A percentile compares a stretch with the other conserved stretches of the same genome.
Evolutionary conservation across 1,284 basidiomycete species (phyloP).

Genomic region (Austroboletus niveus): DNA sequence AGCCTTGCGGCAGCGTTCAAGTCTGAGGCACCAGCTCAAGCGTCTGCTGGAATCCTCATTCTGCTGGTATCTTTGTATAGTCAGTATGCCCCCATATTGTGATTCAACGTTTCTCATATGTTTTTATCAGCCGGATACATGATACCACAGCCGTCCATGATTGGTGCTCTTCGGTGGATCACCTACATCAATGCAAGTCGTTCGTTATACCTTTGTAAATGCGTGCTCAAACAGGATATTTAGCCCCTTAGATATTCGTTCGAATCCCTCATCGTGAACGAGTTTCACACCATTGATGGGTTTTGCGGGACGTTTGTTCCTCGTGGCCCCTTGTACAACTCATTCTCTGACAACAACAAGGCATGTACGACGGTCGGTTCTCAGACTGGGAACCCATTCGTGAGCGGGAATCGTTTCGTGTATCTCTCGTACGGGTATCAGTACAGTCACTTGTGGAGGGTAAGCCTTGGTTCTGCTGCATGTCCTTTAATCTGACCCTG

Average conservation of each 20-base stretch:
- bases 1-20: constrained; percentile 53
- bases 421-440: constrained; percentile 60
- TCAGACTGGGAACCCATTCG: constrained; percentile 20
- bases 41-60: constrained; percentile 55
- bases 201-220: too few relatives aligned
- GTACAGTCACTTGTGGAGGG: constrained; percentile 65
- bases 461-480: constrained; percentile 33
- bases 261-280: constrained; percentile 53
- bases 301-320: constrained; percentile 45
- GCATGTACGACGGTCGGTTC: constrained; percentile 55
- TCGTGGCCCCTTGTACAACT: constrained; percentile 52
- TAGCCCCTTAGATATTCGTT: constrained; percentile 53
- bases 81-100: constrained; percentile 9
- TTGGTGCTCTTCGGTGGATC: constrained; percentile 64
- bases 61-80: constrained; percentile 49
- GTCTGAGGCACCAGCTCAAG: constrained; percentile 54
- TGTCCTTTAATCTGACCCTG: constrained; percentile 24
- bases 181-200: constrained; percentile 56
- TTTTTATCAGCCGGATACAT: constrained; percentile 36
- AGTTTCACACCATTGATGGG: constrained; percentile 49
- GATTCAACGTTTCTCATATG: background rate
- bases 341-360: constrained; percentile 50
- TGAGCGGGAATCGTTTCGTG: constrained; percentile 36
- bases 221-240: too few relatives aligned
- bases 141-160: constrained; percentile 58